These are phyloP conservation scores for Immersiporthe knoxdaviesiana DNA, from an alignment of 2,329 filamentous ascomycete species.

Conservation along the genomic window DNA sequence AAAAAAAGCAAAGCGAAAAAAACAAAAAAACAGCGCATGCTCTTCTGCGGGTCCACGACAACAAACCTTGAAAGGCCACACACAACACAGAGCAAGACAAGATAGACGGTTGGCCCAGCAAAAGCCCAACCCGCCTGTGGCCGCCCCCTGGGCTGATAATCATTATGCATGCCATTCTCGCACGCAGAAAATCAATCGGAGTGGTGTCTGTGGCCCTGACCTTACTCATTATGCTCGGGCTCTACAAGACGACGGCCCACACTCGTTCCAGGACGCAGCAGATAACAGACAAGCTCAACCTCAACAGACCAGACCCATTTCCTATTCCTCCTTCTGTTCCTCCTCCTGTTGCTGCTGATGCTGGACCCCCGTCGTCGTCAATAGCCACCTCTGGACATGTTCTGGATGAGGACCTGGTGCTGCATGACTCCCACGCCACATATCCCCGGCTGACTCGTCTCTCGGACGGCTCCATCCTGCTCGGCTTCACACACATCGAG, in stretches of 20 bases:
- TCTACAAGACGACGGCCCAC: not conserved
- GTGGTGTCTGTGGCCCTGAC: not conserved
- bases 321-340: not conserved
- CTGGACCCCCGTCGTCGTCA: not conserved
- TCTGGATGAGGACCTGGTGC: constrained; percentile 33
- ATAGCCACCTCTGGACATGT: constrained; percentile 11
- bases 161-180: not conserved
- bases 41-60: not conserved
- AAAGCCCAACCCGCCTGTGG: not conserved
- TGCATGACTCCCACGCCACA: constrained; percentile 44
- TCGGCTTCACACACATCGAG: constrained; percentile 47
- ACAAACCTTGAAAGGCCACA: not conserved
- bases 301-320: not conserved
- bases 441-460: constrained; percentile 52
- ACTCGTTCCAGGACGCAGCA: not conserved
- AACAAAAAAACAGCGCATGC: not conserved
- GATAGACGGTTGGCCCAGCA: not conserved
- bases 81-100: not conserved
- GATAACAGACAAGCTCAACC: constrained; percentile 5
- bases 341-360: not conserved
- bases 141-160: not conserved
- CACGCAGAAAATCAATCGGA: not conserved
- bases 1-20: not conserved
- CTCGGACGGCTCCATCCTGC: constrained; percentile 49
- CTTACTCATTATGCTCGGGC: not conserved